A percentile compares a stretch with the other conserved stretches of the same genome.
phyloP scores from a whole-genome alignment of 345 rosid species.

The Balakata baccata region DNA sequence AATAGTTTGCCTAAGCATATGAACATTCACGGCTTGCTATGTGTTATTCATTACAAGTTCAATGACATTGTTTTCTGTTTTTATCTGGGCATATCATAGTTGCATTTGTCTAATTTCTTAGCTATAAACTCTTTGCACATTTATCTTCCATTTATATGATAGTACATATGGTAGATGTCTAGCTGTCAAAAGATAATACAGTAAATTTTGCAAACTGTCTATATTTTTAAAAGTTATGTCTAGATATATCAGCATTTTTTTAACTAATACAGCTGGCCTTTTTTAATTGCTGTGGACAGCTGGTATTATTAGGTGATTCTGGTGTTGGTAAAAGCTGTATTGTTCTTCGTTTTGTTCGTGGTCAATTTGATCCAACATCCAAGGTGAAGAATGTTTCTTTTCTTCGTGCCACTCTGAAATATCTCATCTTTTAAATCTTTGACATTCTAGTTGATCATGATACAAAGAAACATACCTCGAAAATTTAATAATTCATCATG shows the following conservation, averaged over 20 bases:
- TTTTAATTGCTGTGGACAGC: conserved; percentile 41
- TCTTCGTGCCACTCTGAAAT: neutral
- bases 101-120: neutral
- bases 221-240: neutral
- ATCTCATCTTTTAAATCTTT: neutral
- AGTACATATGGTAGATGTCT: neutral
- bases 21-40: neutral
- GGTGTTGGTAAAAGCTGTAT: conserved; percentile 99
- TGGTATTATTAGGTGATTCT: conserved; percentile 91
- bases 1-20: neutral
- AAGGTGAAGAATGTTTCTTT: conserved; percentile 44
- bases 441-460: neutral
- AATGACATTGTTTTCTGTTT: neutral
- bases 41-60: neutral
- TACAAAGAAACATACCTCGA: neutral
- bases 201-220: neutral
- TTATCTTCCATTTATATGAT: neutral
- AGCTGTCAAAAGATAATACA: neutral
- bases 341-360: conserved; percentile 98
- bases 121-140: neutral
- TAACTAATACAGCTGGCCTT: conserved; percentile 14
- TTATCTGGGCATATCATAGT: neutral
- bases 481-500: conserved; percentile 10
- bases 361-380: conserved; percentile 95
- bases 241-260: neutral